Evolutionary conservation across 768 basidiomycete species (phyloP), one percentile per base, ranked within the genome.

Genomic region (Pleurotus salmoneostramineus): DNA sequence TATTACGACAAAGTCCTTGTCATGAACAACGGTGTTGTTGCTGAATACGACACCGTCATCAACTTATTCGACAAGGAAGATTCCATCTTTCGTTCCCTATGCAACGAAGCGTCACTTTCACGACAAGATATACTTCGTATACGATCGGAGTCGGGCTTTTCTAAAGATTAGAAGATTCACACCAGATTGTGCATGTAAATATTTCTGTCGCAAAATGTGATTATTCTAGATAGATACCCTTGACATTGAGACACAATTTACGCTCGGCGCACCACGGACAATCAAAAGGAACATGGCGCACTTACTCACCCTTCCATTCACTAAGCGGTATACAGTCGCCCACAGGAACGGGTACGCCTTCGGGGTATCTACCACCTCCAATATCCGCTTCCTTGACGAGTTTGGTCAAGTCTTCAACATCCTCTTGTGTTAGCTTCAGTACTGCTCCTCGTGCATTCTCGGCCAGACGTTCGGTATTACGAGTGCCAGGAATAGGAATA

Each of bases 41-140:
- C 83, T 7, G 89, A 91, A 69, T 89, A 83, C 65, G 89, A 90
- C 69, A 85, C 86, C 1, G 89, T 90, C 3, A 74, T 87, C 43
- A 79, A 77, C 60, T 79, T 91, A 3, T 84, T 83, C 63, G 81
- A 86, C 65, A 77, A 76, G 58, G 71, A 78, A 50, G 75, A 77
- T 56, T 89, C 87, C 1, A 83, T 89, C 52, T 90, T 90, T 76
- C 76, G 87, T 15, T 81, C 82, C 3, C 78, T 89, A 27, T 91
- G 89, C 64, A 75, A 87, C 55, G 84, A 88, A 63, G 86, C 86
- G 5, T 77, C 77, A 59, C 69, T 89, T 14, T 71, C 74, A 11
- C 71, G 84, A 42, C 69, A 72, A 32, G 84, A 85, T 67, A 87
- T 89, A 55, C 57, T 83, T 27, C 76, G 77, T 50, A 83, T 87